Base-by-base conservation (phyloP, 1,284 basidiomycete species). In the Apiotrichum domesticum region DNA sequence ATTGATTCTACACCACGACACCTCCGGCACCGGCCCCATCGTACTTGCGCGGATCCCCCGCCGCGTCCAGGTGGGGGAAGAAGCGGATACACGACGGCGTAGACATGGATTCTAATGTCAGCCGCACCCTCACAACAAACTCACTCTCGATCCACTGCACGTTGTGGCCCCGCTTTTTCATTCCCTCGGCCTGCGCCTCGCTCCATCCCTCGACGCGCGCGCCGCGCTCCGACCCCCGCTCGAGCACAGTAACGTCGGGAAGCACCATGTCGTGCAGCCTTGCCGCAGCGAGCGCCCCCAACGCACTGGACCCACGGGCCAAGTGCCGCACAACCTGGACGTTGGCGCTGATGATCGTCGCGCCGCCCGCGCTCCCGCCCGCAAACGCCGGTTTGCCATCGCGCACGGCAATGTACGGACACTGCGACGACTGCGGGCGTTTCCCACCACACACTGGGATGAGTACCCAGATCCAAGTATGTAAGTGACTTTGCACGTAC, bases 231-330 rank as follows among this genome's bases (percentile, higher is more conserved):
- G 47, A 62, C 2, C 51, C 6, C 6, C 54, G 54, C 55, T 75
- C 73, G 2, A 75, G 46, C 5, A 56, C 29, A 3, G 66, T 62
- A 11, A 63, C 48, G 54, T 71, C 60, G 3, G 74, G 74, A 32
- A 67, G 60, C 37, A 76, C 65, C 59, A 74, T 73, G 55, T 74
- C 67, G 61, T 76, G 74, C 40, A 74, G 40, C 13, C 73, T 54
- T 29, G 60, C 62, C 14, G 59, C 52, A 3, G 59, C 48, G 6
- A 74, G 57, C 1, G 72, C 67, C 50, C 71, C 64, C 9, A 53
- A 52, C 4, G 65, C 56, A 4, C 58, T 47, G 55, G 69, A 58
- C 33, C 58, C 63, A 46, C 69, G 52, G 29, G 75, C 45, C 37
- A 70, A 57, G 57, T 70, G 70, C 4, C 70, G 57, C 14, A 61